Evolutionary conservation across 768 basidiomycete species (phyloP), one percentile per base, ranked within the genome.

Genomic region (Leccinum boreale): DNA sequence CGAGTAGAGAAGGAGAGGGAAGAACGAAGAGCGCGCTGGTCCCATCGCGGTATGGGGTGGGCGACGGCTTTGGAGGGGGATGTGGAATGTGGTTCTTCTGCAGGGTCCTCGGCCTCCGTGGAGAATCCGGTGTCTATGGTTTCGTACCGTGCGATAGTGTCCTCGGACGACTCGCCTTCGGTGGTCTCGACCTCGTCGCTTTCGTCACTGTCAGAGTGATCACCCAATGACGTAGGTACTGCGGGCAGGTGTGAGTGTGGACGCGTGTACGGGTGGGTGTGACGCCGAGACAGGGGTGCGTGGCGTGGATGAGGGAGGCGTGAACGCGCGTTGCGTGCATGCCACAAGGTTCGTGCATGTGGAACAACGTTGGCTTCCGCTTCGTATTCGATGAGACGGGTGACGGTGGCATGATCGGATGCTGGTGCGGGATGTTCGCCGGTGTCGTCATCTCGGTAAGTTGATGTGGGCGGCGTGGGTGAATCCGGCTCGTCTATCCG

Each of bases 401-500:
- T 29, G 0, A 57, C 45, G 6, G 60, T 36, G 6, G 53, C 11
- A 1, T 33, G 15, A 23, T 58, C 47, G 15, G 53, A 52, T 5
- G 45, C 7, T 4, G 31, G 52, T 5, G 23, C 8, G 2, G 56
- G 26, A 1, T 52, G 58, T 19, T 51, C 42, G 8, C 51, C 39
- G 2, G 53, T 12, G 23, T 58, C 51, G 8, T 67, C 54, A 14
- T 67, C 62, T 7, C 53, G 58, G 21, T 69, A 64, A 1, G 39
- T 45, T 2, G 56, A 33, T 5, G 28, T 26, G 15, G 60, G 46
- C 3, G 58, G 46, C 3, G 23, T 5, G 36, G 50, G 19, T 14
- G 57, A 1, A 3, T 64, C 62, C 14, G 55, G 56, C 11, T 66
- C 61, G 21, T 64, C 50, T 2, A 36, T 88, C 56, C 82, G 83